Conservation (phyloP, 2,329 filamentous ascomycete genomes). For the Aspergillus ochraceus region DNA sequence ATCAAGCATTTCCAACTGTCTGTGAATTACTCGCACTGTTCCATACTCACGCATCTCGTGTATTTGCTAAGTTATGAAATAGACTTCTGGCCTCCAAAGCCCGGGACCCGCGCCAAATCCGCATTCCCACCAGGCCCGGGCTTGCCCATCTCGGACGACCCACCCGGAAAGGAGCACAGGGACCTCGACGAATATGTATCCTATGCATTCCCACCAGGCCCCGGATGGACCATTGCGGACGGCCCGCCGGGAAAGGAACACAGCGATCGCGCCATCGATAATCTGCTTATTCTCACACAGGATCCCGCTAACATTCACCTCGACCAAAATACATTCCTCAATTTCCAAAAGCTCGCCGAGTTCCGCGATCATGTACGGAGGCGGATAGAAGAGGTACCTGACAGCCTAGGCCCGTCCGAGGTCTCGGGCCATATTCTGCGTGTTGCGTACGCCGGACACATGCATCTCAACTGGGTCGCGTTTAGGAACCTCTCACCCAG, state of each 20-base stretch:
- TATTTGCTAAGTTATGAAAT: conserved; percentile 4
- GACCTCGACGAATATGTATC: conserved; percentile 2
- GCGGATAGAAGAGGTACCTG: conserved; percentile 14
- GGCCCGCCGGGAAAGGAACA: neutral
- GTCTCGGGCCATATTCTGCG: conserved; percentile 12
- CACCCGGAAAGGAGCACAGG: conserved; percentile 3
- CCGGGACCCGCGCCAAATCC: neutral
- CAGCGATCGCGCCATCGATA: conserved; percentile 7
- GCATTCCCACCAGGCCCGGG: neutral
- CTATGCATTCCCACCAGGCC: neutral
- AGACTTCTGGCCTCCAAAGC: conserved; percentile 9
- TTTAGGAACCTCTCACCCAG: conserved; percentile 14
- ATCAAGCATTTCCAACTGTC: conserved; percentile 9
- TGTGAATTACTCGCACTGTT: conserved; percentile 1
- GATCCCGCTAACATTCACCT: conserved; percentile 6
- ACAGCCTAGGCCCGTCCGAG: conserved; percentile 12
- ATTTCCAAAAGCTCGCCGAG: conserved; percentile 9
- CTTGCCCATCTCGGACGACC: conserved; percentile 1
- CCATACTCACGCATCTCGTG: conserved; percentile 1
- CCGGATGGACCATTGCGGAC: neutral
- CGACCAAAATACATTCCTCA: conserved; percentile 3
- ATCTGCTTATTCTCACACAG: conserved; percentile 15
- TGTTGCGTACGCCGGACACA: conserved; percentile 12
- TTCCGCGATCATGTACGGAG: conserved; percentile 11
- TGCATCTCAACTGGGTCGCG: conserved; percentile 16